Base-by-base conservation (phyloP, 257 asterid species). In the Solanum rostratum region DNA sequence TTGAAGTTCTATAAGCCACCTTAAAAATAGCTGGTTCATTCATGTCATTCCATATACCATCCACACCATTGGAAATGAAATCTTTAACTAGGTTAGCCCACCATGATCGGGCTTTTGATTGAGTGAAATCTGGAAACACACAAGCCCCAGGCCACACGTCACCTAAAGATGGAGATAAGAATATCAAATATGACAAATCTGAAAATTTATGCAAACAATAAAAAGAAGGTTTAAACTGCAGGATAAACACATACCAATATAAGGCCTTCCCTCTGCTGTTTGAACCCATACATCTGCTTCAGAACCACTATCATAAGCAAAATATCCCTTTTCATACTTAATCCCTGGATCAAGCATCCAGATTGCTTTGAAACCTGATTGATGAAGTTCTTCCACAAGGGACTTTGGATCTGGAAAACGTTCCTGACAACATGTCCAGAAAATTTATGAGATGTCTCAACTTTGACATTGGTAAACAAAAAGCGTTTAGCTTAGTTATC, bases 321-420 rank as follows among this genome's bases (percentile, higher is more conserved):
- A 94, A 85, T 93, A 96, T 86, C 97, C 99, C 82, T 94, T 89
- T 87, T 95, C 99, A 41, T 85, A 54, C 87, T 96, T 96, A 68
- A 96, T 96, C 89, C 99, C 99, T 2, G 99, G 99, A 89, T 95
- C 98, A 71, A 96, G 97, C 98, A 96, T 96, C 99, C 99, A 96
- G 87, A 96, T 93, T 84, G 97, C 98, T 90, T 93, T 93, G 91
- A 95, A 91, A 88, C 99, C 99, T 79, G 80, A 90, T 88, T 92
- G 84, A 85, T 93, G 98, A 86, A 96, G 98, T 91, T 91, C 92
- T n/a, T 90, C 88, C 41, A 86, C 97, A 86, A 96, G 91, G 82
- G 93, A 86, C 84, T 90, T 90, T 57, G 99, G 99, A 85, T 96
- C 93, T 22, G 99, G 91, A 85, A 96, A 96, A 22, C 91, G 92